These are phyloP conservation scores for Pichia kudriavzevii DNA, from an alignment of 1,139 yeast species.

Conservation along the genomic window DNA sequence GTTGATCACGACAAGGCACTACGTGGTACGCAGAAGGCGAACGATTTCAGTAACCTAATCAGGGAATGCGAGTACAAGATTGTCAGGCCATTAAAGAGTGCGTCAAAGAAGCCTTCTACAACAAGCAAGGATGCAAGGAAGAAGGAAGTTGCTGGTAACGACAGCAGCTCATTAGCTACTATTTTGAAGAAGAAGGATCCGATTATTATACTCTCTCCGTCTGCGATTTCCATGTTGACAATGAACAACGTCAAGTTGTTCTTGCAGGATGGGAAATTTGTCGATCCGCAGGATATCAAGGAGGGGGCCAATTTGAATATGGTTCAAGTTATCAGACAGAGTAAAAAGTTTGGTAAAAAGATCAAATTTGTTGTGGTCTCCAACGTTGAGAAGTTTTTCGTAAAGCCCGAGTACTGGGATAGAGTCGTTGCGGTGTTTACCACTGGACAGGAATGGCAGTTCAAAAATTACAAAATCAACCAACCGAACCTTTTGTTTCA, in stretches of 20 bases:
- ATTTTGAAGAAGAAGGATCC: slow-evolving; percentile 53
- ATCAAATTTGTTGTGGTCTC: slow-evolving; percentile 76
- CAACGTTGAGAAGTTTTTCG: slow-evolving; percentile 81
- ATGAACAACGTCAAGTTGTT: slow-evolving; percentile 77
- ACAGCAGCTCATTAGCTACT: slow-evolving; percentile 7
- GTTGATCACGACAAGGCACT: slow-evolving; percentile 74
- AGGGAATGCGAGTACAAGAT: slow-evolving; percentile 63
- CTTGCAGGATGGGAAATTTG: slow-evolving; percentile 67
- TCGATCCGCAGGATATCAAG: slow-evolving; percentile 33
- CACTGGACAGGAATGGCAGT: slow-evolving; percentile 97
- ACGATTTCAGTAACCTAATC: slow-evolving; percentile 67
- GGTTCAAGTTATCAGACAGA: slow-evolving; percentile 47
- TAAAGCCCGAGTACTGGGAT: slow-evolving; percentile 95
- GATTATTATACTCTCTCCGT: slow-evolving; percentile 87
- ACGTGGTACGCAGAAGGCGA: slow-evolving; percentile 60
- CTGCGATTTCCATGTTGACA: slow-evolving; percentile 83
- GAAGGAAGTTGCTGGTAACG: not conserved
- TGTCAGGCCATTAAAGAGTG: slow-evolving; percentile 21
- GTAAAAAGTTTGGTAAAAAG: slow-evolving; percentile 46
- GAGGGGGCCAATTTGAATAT: slow-evolving; percentile 31
- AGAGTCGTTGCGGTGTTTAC: slow-evolving; percentile 93
- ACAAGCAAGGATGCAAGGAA: not conserved
- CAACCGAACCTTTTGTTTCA: slow-evolving; percentile 78
- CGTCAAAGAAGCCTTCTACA: slow-evolving; percentile 2
- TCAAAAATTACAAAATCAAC: slow-evolving; percentile 75